Evolutionary conservation across 805 yeast species (phyloP), one percentile per base, ranked within the genome.

Genomic region (Sporopachydermia lactativora): DNA sequence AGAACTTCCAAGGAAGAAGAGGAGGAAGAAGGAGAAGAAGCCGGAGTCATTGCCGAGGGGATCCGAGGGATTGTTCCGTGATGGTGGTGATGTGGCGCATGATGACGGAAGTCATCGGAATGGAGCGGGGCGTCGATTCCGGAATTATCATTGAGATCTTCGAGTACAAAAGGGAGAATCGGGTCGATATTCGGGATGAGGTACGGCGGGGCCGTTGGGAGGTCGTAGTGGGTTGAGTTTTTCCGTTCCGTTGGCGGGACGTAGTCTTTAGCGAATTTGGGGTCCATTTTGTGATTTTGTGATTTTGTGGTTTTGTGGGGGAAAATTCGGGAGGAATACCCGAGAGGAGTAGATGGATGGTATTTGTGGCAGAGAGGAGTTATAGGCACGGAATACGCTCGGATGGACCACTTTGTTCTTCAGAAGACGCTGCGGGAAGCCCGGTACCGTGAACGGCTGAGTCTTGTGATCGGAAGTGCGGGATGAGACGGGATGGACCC

Each of bases 201-300:
- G 17, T 17, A 5, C n/a, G 4, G 13, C 5, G 38, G 14, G 34
- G 6, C 43, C 43, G 17, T 41, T 40, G 15, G 47, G 47, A 24
- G 31, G n/a, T 24, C 31, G n/a, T 24, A 24, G n/a, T 24, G 31
- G n/a, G 13, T 24, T 8, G 31, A 24, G n/a, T n/a, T 24, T 24
- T 24, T 73, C 47, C 75, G 70, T 41, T 76, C 69, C 13, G 85
- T 75, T 0, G 95, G 94, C 6, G 95, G 95, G 39, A 77, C 75
- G 58, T 85, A 88, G 57, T 85, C 77, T 15, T 95, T 94, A 48
- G 86, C 96, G 59, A 79, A 74, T 3, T 89, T 81, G 16, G 97
- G 97, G 57, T 88, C 97, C 97, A 86, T 86, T 36, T 34, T 36
- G 47, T n/a, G n/a, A n/a, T n/a, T n/a, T n/a, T n/a, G n/a, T n/a